Evolutionary conservation across 352 stramenopile genomes (phyloP).

Genomic region (Phytopythium cucurbitacearum): DNA sequence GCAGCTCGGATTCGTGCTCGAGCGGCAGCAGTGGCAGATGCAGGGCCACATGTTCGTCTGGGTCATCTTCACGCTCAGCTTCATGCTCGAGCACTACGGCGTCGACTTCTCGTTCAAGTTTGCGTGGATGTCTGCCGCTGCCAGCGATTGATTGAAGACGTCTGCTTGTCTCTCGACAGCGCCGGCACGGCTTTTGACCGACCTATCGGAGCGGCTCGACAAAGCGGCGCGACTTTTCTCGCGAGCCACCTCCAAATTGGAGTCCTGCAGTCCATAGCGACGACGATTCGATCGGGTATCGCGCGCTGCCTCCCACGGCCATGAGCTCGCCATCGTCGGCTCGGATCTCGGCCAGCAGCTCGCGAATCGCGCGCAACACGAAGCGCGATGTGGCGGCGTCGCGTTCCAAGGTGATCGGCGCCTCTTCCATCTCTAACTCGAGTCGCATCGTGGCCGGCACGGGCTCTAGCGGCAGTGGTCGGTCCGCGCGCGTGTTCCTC

Average conservation of each 20-base stretch:
- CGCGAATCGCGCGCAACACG: slow-evolving; percentile 27
- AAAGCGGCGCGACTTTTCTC: too few relatives aligned
- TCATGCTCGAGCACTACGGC: slow-evolving; percentile 16
- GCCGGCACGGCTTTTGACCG: too few relatives aligned
- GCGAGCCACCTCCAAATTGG: too few relatives aligned
- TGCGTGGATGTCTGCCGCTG: too few relatives aligned
- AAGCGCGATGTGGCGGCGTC: slow-evolving; percentile 48
- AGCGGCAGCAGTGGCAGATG: slow-evolving; percentile 23
- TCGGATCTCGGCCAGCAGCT: slow-evolving; percentile 31
- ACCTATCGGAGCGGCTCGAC: too few relatives aligned
- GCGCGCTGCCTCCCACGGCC: neutral
- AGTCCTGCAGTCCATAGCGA: too few relatives aligned
- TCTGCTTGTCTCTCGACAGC: too few relatives aligned
- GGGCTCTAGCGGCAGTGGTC: slow-evolving; percentile 20
- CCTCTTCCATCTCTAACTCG: slow-evolving; percentile 62
- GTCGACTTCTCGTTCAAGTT: neutral
- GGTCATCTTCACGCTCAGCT: slow-evolving; percentile 22
- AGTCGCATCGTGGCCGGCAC: slow-evolving; percentile 61
- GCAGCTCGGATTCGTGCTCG: slow-evolving; percentile 29
- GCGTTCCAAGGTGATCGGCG: slow-evolving; percentile 51
- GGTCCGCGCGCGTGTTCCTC: slow-evolving; percentile 57
- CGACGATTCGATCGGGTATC: too few relatives aligned
- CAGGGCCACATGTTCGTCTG: slow-evolving; percentile 25
- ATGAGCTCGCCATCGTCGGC: slow-evolving; percentile 54
- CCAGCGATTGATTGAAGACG: too few relatives aligned